Evolutionary conservation across 768 basidiomycete species (phyloP).

Genomic region (Termitomyces sp.): DNA sequence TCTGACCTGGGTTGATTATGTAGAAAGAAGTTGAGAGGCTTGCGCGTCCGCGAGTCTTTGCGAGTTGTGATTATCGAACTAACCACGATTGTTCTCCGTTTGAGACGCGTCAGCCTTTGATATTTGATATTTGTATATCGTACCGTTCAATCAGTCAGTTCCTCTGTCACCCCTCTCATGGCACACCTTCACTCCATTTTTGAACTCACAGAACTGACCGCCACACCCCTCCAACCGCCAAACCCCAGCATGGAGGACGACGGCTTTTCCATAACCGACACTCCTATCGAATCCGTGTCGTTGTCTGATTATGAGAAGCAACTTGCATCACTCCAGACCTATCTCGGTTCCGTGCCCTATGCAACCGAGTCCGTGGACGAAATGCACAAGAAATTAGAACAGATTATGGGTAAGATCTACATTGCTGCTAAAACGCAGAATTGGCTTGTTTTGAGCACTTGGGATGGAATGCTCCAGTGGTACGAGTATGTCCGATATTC

Average conservation of each 20-base stretch:
- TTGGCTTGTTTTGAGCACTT: constrained; percentile 67
- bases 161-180: constrained; percentile 3
- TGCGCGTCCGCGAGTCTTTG: constrained; percentile 10
- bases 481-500: constrained; percentile 21
- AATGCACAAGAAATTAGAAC: constrained; percentile 66
- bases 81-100: background rate
- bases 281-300: constrained; percentile 30
- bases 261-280: constrained; percentile 39
- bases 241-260: constrained; percentile 50
- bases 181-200: background rate
- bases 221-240: constrained; percentile 2
- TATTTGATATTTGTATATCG: constrained; percentile 2
- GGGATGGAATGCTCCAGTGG: constrained; percentile 82
- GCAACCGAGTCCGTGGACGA: constrained; percentile 63
- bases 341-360: constrained; percentile 68
- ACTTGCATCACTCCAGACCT: constrained; percentile 53
- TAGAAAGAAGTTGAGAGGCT: background rate
- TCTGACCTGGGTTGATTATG: background rate
- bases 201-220: background rate
- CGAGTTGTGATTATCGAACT: constrained; percentile 1
- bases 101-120: constrained; percentile 12
- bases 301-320: constrained; percentile 50
- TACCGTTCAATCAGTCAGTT: constrained; percentile 7
- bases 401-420: constrained; percentile 62
- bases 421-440: constrained; percentile 71